These are phyloP conservation scores for Acacia concinna DNA, from an alignment of 331 rosid species.

Conservation along the genomic window DNA sequence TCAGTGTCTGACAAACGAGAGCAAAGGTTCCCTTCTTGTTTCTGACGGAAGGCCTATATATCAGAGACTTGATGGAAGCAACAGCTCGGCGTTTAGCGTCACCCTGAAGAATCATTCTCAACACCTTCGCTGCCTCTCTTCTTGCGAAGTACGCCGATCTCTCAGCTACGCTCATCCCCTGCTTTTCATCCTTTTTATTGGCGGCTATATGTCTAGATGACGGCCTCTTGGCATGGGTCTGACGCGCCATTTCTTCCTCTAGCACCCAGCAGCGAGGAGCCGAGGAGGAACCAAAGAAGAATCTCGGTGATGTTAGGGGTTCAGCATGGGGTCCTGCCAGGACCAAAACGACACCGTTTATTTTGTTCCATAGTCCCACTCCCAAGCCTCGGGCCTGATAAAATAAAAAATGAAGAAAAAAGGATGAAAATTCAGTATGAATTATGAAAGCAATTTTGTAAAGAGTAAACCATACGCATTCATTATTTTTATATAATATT, in stretches of 20 bases:
- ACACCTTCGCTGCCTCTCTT: conserved; percentile 83
- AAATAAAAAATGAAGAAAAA: too few relatives aligned
- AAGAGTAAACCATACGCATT: too few relatives aligned
- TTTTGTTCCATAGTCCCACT: too few relatives aligned
- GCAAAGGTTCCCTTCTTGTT: conserved; percentile 91
- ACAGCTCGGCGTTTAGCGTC: conserved; percentile 79
- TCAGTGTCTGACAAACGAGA: conserved; percentile 82
- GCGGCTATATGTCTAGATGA: neutral
- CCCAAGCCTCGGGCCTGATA: too few relatives aligned
- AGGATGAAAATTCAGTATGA: too few relatives aligned
- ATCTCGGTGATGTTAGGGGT: neutral
- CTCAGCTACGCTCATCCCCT: conserved; percentile 51
- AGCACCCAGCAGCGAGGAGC: too few relatives aligned
- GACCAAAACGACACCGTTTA: neutral
- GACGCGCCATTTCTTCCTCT: neutral
- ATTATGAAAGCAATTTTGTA: too few relatives aligned
- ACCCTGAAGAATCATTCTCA: conserved; percentile 70
- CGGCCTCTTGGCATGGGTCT: neutral
- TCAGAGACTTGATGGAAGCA: conserved; percentile 85
- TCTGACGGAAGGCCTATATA: conserved; percentile 72
- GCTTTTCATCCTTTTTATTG: neutral
- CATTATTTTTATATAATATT: too few relatives aligned
- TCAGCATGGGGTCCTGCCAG: neutral
- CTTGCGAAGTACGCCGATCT: conserved; percentile 80
- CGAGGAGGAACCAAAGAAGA: neutral